These are phyloP conservation scores for Phragmites australis DNA, from an alignment of 176 grass and related monocot species.

Conservation along the genomic window DNA sequence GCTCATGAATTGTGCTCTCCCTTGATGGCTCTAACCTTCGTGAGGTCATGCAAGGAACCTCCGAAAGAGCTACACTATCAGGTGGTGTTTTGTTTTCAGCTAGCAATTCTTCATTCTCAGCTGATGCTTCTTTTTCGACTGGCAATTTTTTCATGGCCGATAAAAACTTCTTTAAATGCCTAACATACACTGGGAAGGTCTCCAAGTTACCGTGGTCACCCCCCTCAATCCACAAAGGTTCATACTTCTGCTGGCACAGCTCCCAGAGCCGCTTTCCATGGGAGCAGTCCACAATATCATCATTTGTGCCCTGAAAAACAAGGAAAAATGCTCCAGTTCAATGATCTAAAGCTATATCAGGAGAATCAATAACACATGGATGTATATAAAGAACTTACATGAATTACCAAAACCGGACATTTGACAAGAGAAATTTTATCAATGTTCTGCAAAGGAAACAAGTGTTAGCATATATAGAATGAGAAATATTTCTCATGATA, in stretches of 20 bases:
- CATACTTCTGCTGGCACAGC: conserved; percentile 86
- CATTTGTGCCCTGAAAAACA: conserved; percentile 72
- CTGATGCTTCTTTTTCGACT: conserved; percentile 25
- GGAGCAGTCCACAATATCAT: conserved; percentile 69
- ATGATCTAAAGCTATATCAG: conserved; percentile 5
- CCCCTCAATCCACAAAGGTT: conserved; percentile 88
- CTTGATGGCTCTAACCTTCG: conserved; percentile 49
- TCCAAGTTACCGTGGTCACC: conserved; percentile 86
- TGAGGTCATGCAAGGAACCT: conserved; percentile 50
- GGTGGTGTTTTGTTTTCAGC: conserved; percentile 30
- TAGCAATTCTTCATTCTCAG: conserved; percentile 42
- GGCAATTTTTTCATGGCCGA: conserved; percentile 60
- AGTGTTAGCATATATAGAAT: conserved; percentile 14
- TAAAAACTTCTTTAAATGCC: conserved; percentile 78
- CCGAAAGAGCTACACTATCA: conserved; percentile 42
- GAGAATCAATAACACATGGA: neutral
- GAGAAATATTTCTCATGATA: neutral
- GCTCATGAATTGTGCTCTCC: conserved; percentile 44
- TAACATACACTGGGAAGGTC: conserved; percentile 70
- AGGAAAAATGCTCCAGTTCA: neutral
- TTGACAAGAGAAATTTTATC: conserved; percentile 79
- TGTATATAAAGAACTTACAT: conserved; percentile 62
- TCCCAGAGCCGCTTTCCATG: conserved; percentile 88
- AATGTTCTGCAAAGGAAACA: conserved; percentile 71
- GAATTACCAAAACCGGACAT: conserved; percentile 82